These are phyloP conservation scores for Betula pendula DNA, from an alignment of 306 rosid genomes.

Conservation along the genomic window DNA sequence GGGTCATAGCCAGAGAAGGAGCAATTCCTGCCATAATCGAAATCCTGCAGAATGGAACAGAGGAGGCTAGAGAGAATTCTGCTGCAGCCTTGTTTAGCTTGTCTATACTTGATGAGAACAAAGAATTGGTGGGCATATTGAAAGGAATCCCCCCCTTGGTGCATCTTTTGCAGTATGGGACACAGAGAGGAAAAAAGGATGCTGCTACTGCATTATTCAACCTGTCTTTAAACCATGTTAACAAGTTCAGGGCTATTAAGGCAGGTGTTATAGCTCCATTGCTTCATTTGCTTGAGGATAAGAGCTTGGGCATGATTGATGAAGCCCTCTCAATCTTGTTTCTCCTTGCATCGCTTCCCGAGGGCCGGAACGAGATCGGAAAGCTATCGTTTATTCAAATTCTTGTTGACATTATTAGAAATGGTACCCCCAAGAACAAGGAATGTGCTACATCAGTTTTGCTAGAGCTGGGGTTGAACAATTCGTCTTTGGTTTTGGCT, in stretches of 20 bases:
- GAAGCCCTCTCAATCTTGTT: constrained; percentile 78
- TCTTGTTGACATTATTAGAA: constrained; percentile 50
- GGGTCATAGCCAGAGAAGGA: constrained; percentile 60
- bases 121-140: constrained; percentile 58
- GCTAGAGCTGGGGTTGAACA: constrained; percentile 62
- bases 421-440: constrained; percentile 82
- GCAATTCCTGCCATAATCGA: constrained; percentile 79
- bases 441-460: constrained; percentile 85
- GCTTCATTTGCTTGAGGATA: constrained; percentile 52
- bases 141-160: constrained; percentile 74
- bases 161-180: constrained; percentile 53
- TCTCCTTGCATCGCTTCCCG: constrained; percentile 64
- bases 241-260: constrained; percentile 61
- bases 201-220: constrained; percentile 81
- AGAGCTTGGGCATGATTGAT: constrained; percentile 70
- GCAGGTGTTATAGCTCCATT: constrained; percentile 72
- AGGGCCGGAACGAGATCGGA: constrained; percentile 66
- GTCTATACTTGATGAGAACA: constrained; percentile 76
- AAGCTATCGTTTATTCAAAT: constrained; percentile 62
- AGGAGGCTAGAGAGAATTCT: constrained; percentile 76
- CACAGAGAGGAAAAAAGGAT: constrained; percentile 79
- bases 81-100: constrained; percentile 85
- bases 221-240: constrained; percentile 58
- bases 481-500: constrained; percentile 58
- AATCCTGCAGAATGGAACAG: constrained; percentile 59